These are phyloP conservation scores for Candida xyloterini DNA, from an alignment of 805 yeast genomes.

Conservation along the genomic window DNA sequence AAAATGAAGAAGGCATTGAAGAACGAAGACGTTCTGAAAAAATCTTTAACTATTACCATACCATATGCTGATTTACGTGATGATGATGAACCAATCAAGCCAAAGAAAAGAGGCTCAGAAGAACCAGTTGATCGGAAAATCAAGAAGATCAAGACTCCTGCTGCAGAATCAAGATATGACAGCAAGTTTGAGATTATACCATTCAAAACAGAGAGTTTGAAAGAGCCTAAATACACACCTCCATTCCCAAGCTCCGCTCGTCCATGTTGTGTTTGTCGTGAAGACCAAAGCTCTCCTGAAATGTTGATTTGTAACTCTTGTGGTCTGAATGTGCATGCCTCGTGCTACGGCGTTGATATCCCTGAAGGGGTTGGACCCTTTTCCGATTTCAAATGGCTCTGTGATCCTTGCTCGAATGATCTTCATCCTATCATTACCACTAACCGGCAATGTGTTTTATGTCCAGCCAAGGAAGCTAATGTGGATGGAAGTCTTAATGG, in stretches of 20 bases:
- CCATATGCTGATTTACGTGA: slow-evolving; percentile 19
- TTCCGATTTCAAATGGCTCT: slow-evolving; percentile 56
- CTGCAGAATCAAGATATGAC: slow-evolving; percentile 18
- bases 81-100: slow-evolving; percentile 2
- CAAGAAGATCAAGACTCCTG: not conserved
- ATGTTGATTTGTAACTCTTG: slow-evolving; percentile 60
- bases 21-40: slow-evolving; percentile 1
- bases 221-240: slow-evolving; percentile 1
- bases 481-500: slow-evolving; percentile 45
- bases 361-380: slow-evolving; percentile 7
- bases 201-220: slow-evolving; percentile 7
- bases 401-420: slow-evolving; percentile 77
- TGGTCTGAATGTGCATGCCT: slow-evolving; percentile 64
- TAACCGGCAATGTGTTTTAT: slow-evolving; percentile 62
- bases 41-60: slow-evolving; percentile 18
- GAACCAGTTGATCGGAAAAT: slow-evolving; percentile 8
- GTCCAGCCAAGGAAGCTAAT: slow-evolving; percentile 52
- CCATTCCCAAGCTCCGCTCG: slow-evolving; percentile 29
- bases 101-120: slow-evolving; percentile 7
- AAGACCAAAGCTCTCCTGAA: slow-evolving; percentile 33
- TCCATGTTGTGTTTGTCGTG: slow-evolving; percentile 58
- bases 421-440: slow-evolving; percentile 56
- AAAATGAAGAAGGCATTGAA: slow-evolving; percentile 13
- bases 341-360: slow-evolving; percentile 58
- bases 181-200: slow-evolving; percentile 28